Conservation (phyloP, 2,329 filamentous ascomycete species). For the Diaporthe sp. region DNA sequence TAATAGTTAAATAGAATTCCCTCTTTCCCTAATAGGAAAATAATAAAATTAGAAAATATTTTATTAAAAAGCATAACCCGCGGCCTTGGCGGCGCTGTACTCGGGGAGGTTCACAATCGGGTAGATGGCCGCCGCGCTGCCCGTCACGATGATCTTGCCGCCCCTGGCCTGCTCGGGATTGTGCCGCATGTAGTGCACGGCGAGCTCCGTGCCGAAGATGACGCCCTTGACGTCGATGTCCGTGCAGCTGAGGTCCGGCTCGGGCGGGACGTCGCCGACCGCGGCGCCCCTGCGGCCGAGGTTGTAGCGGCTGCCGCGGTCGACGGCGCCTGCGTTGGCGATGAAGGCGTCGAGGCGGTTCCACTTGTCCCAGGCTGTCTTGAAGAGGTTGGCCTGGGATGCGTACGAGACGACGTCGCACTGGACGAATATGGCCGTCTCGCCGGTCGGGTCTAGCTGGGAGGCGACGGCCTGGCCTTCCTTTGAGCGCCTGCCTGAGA, state of each 20-base stretch:
- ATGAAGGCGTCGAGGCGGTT: slow-evolving; percentile 63
- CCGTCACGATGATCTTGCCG: slow-evolving; percentile 60
- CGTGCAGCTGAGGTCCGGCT: slow-evolving; percentile 60
- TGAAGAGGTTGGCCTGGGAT: slow-evolving; percentile 59
- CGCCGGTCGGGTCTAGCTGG: background rate
- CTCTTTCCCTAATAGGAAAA: too few species aligned
- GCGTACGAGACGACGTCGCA: slow-evolving; percentile 61
- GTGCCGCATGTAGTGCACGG: slow-evolving; percentile 67
- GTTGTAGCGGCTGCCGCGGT: slow-evolving; percentile 61
- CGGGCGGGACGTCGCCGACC: slow-evolving; percentile 53
- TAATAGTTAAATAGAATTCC: too few species aligned
- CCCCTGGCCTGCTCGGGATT: slow-evolving; percentile 54
- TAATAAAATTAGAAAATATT: too few species aligned
- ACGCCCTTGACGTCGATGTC: slow-evolving; percentile 67
- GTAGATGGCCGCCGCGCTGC: slow-evolving; percentile 58
- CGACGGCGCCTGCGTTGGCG: slow-evolving; percentile 65
- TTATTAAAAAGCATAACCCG: background rate
- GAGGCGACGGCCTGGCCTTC: background rate
- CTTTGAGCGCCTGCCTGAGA: slow-evolving; percentile 10
- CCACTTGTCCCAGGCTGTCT: slow-evolving; percentile 57
- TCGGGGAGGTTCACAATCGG: slow-evolving; percentile 61
- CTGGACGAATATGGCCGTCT: slow-evolving; percentile 5
- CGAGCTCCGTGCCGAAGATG: slow-evolving; percentile 63
- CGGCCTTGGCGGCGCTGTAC: slow-evolving; percentile 66
- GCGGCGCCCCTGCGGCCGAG: slow-evolving; percentile 43